Base-by-base conservation (phyloP, 176 grass and related monocot genomes). In the Bromus sterilis region DNA sequence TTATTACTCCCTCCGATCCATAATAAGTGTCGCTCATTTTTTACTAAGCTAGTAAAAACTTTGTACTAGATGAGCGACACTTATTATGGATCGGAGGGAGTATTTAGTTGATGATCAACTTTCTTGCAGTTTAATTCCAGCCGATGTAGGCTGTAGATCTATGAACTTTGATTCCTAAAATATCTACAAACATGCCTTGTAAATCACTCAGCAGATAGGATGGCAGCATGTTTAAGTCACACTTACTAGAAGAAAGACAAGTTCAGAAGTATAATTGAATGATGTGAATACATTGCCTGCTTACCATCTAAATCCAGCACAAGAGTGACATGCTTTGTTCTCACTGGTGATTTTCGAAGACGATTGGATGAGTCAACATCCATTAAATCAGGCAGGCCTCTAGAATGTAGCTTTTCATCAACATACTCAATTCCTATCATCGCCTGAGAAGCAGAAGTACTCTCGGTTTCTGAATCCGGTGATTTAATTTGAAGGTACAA, bases 241-340 rank as follows among this genome's bases (percentile, higher is more conserved):
- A 86, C 61, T 4, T 74, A 63, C 66, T 42, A 42, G 13, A 58
- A 25, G 28, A 66, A 83, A 81, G 56, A 24, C 63, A 78, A 41
- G 2, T 18, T 46, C n/a, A 56, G 46, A 82, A 26, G 10, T 79
- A 82, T 39, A 28, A 61, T 40, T 79, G 37, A 42, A 78, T 73
- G 24, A 79, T 62, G 70, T 59, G 9, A 71, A 40, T 12, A 73
- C 33, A 74, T 21, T 65, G 72, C 71, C 20, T 82, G 42, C 93
- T 93, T 85, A 99, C 97, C 97, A 59, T 99, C 97, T 71, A 99
- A 92, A 95, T 99, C 97, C 41, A 99, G 97, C 25, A 99, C 97
- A 93, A 99, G 97, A 68, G 97, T 99, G 78, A 88, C 68, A 76
- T 78, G 63, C 61, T 91, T 95, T 77, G 25, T 84, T 86, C 84